A percentile compares a stretch with the other conserved stretches of the same genome.
These are phyloP conservation scores for Scutellaria barbata DNA, from an alignment of 257 asterid species.

Conservation along the genomic window DNA sequence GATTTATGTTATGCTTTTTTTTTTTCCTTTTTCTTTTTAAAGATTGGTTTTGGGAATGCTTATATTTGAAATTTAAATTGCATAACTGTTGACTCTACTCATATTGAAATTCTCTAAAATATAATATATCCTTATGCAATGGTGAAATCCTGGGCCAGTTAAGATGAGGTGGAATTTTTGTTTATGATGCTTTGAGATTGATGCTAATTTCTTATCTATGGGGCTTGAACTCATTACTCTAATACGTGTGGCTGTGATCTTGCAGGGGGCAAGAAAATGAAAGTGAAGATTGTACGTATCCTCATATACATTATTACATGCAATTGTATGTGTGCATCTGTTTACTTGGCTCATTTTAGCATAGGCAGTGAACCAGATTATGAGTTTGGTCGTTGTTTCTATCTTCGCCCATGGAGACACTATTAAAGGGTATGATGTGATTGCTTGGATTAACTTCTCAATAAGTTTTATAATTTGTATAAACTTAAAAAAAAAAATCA, in stretches of 20 bases:
- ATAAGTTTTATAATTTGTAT: background rate
- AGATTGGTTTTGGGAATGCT: background rate
- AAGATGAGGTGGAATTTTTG: background rate
- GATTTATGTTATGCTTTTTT: no score
- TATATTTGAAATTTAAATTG: background rate
- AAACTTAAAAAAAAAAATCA: background rate
- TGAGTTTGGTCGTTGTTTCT: conserved; percentile 13
- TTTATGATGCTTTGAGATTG: background rate
- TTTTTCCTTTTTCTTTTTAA: background rate
- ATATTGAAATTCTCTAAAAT: background rate
- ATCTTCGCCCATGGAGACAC: background rate
- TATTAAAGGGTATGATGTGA: conserved; percentile 2
- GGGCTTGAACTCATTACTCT: conserved; percentile 12
- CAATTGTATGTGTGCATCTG: background rate
- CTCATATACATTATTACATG: conserved; percentile 37
- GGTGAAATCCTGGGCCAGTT: background rate
- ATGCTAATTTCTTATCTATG: background rate
- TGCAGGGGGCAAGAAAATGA: conserved; percentile 69
- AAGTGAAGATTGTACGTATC: conserved; percentile 87
- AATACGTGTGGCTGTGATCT: conserved; percentile 24
- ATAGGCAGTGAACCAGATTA: background rate
- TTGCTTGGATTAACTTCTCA: background rate
- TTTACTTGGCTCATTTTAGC: background rate
- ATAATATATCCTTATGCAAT: background rate
- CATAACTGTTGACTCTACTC: background rate